A percentile compares a stretch with the other conserved stretches of the same genome.
Conservation (phyloP, 176 grass and related monocot species). For the Oryza nivara region DNA sequence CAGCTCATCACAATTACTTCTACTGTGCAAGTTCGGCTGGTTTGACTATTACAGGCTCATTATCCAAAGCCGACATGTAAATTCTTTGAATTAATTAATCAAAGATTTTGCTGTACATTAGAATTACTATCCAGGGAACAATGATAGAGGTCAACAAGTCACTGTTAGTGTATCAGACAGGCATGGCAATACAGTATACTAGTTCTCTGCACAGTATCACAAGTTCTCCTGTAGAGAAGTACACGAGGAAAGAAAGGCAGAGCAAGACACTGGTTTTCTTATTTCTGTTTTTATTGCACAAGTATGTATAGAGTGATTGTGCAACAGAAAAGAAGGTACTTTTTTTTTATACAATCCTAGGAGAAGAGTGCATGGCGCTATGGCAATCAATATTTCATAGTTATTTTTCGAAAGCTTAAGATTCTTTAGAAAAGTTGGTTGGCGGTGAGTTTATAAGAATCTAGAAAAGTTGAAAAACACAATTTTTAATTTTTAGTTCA, state of each 20-base stretch:
- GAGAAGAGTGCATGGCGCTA: no score
- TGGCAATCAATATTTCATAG: no score
- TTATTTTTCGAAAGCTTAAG: no score
- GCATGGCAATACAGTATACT: neutral
- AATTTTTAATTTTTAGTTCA: no score
- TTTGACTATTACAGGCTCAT: slow-evolving; percentile 39
- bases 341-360: no score
- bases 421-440: no score
- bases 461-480: no score
- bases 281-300: slow-evolving; percentile 1
- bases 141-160: slow-evolving; percentile 13
- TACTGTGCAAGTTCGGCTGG: neutral
- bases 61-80: slow-evolving; percentile 23
- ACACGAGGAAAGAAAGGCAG: neutral
- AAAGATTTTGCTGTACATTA: neutral
- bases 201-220: neutral
- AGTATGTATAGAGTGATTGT: neutral
- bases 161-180: neutral
- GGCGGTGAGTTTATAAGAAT: no score
- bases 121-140: neutral
- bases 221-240: neutral
- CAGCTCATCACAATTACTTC: slow-evolving; percentile 12
- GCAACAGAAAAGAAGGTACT: no score
- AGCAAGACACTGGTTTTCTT: neutral
- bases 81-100: neutral